phyloP scores from a whole-genome alignment of 2,329 filamentous ascomycete genomes.

The Stagonosporopsis vannaccii region DNA sequence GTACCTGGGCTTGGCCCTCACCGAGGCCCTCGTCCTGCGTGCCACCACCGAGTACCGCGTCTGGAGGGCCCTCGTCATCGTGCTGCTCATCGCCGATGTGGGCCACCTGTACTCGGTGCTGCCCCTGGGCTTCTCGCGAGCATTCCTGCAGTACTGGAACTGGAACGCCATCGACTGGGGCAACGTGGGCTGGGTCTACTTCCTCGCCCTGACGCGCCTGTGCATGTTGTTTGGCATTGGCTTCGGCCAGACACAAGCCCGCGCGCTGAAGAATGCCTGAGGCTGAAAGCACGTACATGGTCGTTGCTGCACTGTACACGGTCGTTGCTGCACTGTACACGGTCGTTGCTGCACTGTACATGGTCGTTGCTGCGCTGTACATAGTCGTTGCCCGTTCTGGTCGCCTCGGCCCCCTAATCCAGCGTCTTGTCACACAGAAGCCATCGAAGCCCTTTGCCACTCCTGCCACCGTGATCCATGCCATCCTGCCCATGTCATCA shows the following conservation, averaged over 20 bases:
- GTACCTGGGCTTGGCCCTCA: conserved; percentile 78
- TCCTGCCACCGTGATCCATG: background rate
- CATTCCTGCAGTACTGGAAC: conserved; percentile 68
- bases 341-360: too few relatives aligned
- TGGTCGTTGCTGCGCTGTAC: too few relatives aligned
- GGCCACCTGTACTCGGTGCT: conserved; percentile 75
- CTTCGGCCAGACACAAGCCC: conserved; percentile 15
- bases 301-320: too few relatives aligned
- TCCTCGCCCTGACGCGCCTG: conserved; percentile 58
- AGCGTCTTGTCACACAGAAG: conserved; percentile 13
- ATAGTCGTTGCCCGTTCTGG: background rate
- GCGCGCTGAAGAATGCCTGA: conserved; percentile 15
- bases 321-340: too few relatives aligned
- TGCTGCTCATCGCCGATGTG: conserved; percentile 75
- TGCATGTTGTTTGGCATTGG: conserved; percentile 39
- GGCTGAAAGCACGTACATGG: background rate
- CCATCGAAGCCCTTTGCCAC: conserved; percentile 1
- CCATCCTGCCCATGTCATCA: background rate
- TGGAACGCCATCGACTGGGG: conserved; percentile 76
- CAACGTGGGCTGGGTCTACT: conserved; percentile 74
- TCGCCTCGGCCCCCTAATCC: background rate
- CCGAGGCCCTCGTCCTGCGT: conserved; percentile 78
- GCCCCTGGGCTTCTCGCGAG: conserved; percentile 59
- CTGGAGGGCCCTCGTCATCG: conserved; percentile 72
- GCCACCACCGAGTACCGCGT: conserved; percentile 71